Percentiles rank a stretch among this genome's conserved stretches.
These are phyloP conservation scores for Aspergillus sp. DNA, from an alignment of 2,329 filamentous ascomycete genomes.

Conservation along the genomic window DNA sequence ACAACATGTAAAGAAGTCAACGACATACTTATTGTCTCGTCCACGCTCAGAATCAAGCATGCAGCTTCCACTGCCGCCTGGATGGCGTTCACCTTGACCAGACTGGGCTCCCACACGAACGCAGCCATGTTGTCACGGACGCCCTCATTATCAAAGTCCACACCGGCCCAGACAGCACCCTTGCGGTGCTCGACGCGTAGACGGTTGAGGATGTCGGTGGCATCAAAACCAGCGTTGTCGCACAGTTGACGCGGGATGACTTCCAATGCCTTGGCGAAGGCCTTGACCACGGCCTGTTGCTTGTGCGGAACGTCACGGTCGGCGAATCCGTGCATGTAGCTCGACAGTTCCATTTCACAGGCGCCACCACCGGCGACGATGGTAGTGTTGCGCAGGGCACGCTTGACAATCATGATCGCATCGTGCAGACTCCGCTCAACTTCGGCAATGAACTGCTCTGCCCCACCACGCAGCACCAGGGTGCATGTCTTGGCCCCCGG, in stretches of 20 bases:
- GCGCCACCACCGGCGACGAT: conserved; percentile 95
- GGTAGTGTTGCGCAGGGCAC: conserved; percentile 85
- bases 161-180: conserved; percentile 86
- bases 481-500: conserved; percentile 95
- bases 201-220: conserved; percentile 94
- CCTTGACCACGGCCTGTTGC: conserved; percentile 96
- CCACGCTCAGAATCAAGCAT: conserved; percentile 90
- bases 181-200: conserved; percentile 93
- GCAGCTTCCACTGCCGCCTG: conserved; percentile 92
- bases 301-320: conserved; percentile 90
- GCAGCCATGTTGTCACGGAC: conserved; percentile 88
- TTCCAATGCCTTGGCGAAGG: conserved; percentile 93
- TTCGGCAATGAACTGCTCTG: conserved; percentile 98
- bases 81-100: conserved; percentile 95
- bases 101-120: conserved; percentile 94
- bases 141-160: conserved; percentile 88
- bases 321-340: conserved; percentile 84
- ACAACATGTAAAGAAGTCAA: not conserved
- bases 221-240: conserved; percentile 97
- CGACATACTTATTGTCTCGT: conserved; percentile 81
- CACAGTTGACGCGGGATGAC: conserved; percentile 94
- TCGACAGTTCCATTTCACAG: conserved; percentile 91
- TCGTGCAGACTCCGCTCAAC: conserved; percentile 97
- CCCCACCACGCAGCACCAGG: conserved; percentile 84
- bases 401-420: conserved; percentile 99